phyloP scores from a whole-genome alignment of 805 yeast species.

The Zygosaccharomyces bailii region DNA sequence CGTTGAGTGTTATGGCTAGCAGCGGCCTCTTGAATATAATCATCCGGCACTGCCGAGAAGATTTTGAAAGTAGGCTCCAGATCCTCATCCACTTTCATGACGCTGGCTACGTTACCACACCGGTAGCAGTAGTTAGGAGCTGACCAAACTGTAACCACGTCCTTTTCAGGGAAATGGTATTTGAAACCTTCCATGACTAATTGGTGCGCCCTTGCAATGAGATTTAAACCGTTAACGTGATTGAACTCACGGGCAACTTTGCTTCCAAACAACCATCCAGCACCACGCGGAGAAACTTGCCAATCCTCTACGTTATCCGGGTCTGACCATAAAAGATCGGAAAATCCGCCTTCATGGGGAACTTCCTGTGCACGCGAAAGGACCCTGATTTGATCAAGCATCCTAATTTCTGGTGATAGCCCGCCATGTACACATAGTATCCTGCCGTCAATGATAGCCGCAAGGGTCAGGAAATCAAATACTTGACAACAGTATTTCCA shows the following conservation, averaged over 20 bases:
- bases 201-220: constrained; percentile 96
- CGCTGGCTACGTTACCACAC: constrained; percentile 98
- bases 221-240: constrained; percentile 82
- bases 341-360: constrained; percentile 98
- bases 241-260: constrained; percentile 94
- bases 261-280: constrained; percentile 96
- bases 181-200: constrained; percentile 98
- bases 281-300: constrained; percentile 98
- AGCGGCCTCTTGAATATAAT: constrained; percentile 39
- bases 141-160: constrained; percentile 96
- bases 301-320: constrained; percentile 97
- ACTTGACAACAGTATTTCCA: constrained; percentile 98
- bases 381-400: constrained; percentile 95
- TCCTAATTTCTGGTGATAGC: constrained; percentile 91
- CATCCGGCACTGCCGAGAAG: constrained; percentile 93
- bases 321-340: constrained; percentile 96
- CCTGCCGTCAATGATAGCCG: constrained; percentile 94
- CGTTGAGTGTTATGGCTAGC: constrained; percentile 31
- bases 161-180: constrained; percentile 93
- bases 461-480: constrained; percentile 87
- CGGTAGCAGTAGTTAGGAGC: constrained; percentile 97
- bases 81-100: constrained; percentile 90
- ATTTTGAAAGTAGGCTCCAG: constrained; percentile 87
- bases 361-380: constrained; percentile 95
- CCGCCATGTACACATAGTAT: constrained; percentile 97